Base-by-base conservation (phyloP, 805 yeast genomes). In the Pichia gijzeniarum region DNA sequence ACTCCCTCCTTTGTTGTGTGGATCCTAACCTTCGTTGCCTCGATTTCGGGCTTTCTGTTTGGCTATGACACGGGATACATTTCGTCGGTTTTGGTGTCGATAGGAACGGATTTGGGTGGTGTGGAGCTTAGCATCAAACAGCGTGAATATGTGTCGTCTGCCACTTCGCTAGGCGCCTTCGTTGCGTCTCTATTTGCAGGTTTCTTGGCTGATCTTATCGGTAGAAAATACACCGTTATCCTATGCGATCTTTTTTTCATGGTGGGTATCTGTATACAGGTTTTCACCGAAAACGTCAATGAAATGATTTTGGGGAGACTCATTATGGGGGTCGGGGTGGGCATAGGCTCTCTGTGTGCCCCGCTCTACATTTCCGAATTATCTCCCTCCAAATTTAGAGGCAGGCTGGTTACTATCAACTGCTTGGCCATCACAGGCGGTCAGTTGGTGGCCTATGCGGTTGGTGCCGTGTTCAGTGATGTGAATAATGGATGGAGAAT, bases 41-140 rank as follows among this genome's bases (percentile, higher is more conserved):
- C 80, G 14, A 71, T 76, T 20, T 74, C 79, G 0, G 82, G 82
- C 2, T 74, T 76, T 55, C 73, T 76, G 79, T 76, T 76, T 58
- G 82, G 82, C 9, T 76, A 76, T 54, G 82, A 76, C 54, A 76
- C 82, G 4, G 82, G 81, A 4, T 76, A 76, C 55, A 75, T 76
- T 14, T 76, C 81, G 4, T 70, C 79, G 13, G 80, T 78, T 1
- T 61, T 76, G 52, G 79, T 76, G 27, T 69, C 69, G 18, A 64
- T 76, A 13, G 79, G 79, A 1, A 65, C 71, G 0, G 80, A 74
- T 55, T 61, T 76, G 49, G 55, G 53, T 9, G 77, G 77, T 53
- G 71, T 72, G 45, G 57, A 61, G 0, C 71, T 90, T 43, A 70
- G 89, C 0, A 75, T 78, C 46, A 95, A 95, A 38, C 81, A 89